Evolutionary conservation across 495 filamentous ascomycete species (phyloP).

Genomic region (Penicillium antarcticum): DNA sequence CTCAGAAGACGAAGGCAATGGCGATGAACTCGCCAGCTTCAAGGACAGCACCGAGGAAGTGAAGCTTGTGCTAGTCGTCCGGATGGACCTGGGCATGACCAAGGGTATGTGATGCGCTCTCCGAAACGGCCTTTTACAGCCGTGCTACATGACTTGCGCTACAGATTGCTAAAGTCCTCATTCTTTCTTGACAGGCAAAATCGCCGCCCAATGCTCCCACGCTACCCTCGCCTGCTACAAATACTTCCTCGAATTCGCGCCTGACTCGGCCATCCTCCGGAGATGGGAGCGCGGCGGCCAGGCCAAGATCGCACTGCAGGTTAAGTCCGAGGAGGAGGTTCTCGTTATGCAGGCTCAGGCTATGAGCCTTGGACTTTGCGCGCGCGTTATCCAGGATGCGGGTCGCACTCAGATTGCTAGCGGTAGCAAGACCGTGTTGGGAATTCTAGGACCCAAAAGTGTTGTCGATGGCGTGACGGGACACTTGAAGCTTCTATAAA

Average conservation of each 20-base stretch:
- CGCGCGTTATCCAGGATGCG: slow-evolving; percentile 89
- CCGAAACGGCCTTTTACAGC: neutral
- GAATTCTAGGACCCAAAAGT: slow-evolving; percentile 84
- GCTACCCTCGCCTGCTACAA: slow-evolving; percentile 98
- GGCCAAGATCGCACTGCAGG: slow-evolving; percentile 87
- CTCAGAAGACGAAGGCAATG: slow-evolving; percentile 38
- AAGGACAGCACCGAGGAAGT: slow-evolving; percentile 70
- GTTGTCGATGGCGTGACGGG: slow-evolving; percentile 85
- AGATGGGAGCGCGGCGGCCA: slow-evolving; percentile 85
- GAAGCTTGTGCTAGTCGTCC: slow-evolving; percentile 88
- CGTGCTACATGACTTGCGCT: neutral
- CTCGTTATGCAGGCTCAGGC: slow-evolving; percentile 72
- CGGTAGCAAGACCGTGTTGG: slow-evolving; percentile 86
- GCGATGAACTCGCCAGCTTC: slow-evolving; percentile 42
- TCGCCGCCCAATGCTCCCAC: slow-evolving; percentile 93
- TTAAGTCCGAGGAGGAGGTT: slow-evolving; percentile 79
- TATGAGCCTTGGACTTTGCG: slow-evolving; percentile 77
- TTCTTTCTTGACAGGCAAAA: slow-evolving; percentile 66
- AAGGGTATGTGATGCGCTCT: slow-evolving; percentile 60
- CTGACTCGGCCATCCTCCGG: slow-evolving; percentile 61
- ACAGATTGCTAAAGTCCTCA: neutral
- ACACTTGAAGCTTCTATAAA: slow-evolving; percentile 77
- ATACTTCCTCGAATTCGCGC: slow-evolving; percentile 56
- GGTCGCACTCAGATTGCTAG: slow-evolving; percentile 95
- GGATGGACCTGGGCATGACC: slow-evolving; percentile 93